phyloP scores from a whole-genome alignment of 2,329 filamentous ascomycete species.

The Dendryphion nanum region DNA sequence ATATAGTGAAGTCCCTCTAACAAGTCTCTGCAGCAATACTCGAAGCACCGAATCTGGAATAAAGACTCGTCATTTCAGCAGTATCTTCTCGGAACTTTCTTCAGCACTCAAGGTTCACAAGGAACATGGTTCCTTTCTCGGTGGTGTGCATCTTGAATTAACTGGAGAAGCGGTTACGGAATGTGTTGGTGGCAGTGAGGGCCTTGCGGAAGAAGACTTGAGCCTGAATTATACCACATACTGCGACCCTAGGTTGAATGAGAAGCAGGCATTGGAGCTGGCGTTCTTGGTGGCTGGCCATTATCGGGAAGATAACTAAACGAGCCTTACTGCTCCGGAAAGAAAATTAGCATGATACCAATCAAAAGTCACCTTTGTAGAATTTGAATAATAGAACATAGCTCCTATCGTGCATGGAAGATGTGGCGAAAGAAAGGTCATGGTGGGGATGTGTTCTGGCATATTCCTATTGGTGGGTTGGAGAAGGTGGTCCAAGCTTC shows the following conservation, averaged over 20 bases:
- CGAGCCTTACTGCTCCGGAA: too few species aligned
- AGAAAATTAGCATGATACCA: too few species aligned
- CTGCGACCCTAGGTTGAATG: slow-evolving; percentile 92
- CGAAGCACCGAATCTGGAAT: slow-evolving; percentile 69
- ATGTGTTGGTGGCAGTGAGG: slow-evolving; percentile 87
- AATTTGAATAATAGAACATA: too few species aligned
- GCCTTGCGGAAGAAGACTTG: slow-evolving; percentile 82
- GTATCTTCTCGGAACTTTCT: slow-evolving; percentile 84
- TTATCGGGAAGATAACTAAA: slow-evolving; percentile 54
- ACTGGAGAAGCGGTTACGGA: slow-evolving; percentile 97
- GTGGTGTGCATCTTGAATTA: slow-evolving; percentile 91
- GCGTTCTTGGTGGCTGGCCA: slow-evolving; percentile 91
- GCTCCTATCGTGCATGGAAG: too few species aligned
- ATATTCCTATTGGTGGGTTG: too few species aligned
- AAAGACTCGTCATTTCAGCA: slow-evolving; percentile 88
- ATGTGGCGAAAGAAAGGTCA: too few species aligned
- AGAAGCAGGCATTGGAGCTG: slow-evolving; percentile 95
- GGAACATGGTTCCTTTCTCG: slow-evolving; percentile 79
- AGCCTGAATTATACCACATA: slow-evolving; percentile 91
- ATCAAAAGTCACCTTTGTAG: too few species aligned
- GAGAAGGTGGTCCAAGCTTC: too few species aligned
- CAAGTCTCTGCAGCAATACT: slow-evolving; percentile 49
- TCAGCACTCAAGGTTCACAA: slow-evolving; percentile 83
- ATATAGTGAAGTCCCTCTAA: neutral
- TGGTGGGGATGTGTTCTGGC: too few species aligned